Base-by-base conservation (phyloP, 148 eudicot species). In the Rhododendron molle region DNA sequence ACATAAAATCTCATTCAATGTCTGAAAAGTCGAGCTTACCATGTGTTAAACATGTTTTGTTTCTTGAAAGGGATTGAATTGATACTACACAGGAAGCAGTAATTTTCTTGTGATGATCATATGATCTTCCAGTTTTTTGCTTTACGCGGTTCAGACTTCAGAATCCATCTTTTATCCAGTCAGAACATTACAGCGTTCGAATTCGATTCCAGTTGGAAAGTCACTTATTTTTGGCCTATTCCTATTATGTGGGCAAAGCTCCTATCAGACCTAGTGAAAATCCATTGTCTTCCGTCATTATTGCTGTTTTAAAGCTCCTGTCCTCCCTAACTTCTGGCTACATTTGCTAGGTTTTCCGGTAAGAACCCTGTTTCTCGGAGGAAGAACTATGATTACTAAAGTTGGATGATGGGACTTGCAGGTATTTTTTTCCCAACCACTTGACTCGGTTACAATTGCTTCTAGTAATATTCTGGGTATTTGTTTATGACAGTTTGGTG, bases 341-440 rank as follows among this genome's bases (percentile, higher is more conserved):
- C 65, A 80, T 82, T 88, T 83, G 84, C 80, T 93, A 97, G 99
- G 93, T 86, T 89, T 56, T 93, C 98, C 77, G 90, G 93, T 65
- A 96, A 89, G 76, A 84, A 86, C 86, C 83, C 92, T 80, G 89
- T 47, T 60, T 87, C 99, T 40, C 93, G 99, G 34, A 87, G 98
- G 78, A 94, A 89, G 87, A 90, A 86, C 83, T 95, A 97, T 85
- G 93, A 89, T 86, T 93, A 95, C 90, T 96, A 87, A 86, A 85
- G 83, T 71, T 85, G 54, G 80, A 81, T 85, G 86, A 78, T 32
- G 74, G 76, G 38, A 76, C 32, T 84, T 85, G 85, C 95, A 96
- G 99, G 99, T 96, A 93, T 88, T 83, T 67, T 76, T 83, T 77
- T 85, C 81, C 67, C 47, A 30, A 81, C 85, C 30, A 60, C 84